Conservation (phyloP, 768 basidiomycete genomes). For the Holtermannia corniformis region DNA sequence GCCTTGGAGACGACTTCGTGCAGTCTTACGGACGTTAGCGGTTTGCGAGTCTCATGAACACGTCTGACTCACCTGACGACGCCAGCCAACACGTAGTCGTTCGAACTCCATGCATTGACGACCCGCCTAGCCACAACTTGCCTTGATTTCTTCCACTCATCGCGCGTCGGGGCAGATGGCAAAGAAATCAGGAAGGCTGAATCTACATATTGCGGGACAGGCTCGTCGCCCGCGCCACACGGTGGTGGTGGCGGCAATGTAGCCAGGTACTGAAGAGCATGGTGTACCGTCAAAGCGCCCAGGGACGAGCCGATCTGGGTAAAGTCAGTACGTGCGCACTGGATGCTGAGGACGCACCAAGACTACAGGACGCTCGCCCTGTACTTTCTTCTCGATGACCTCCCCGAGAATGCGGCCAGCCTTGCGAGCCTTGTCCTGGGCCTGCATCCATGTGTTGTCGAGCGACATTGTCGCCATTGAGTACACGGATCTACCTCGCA, state of each 20-base stretch:
- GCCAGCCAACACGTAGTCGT: conserved; percentile 42
- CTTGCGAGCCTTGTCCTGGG: conserved; percentile 45
- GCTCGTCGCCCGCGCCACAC: conserved; percentile 11
- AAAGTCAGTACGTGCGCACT: not conserved
- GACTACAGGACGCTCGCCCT: conserved; percentile 45
- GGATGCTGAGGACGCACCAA: conserved; percentile 31
- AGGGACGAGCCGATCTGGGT: conserved; percentile 44
- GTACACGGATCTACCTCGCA: conserved; percentile 29
- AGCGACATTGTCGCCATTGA: conserved; percentile 36
- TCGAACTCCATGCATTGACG: conserved; percentile 42
- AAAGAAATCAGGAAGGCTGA: conserved; percentile 45
- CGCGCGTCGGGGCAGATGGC: conserved; percentile 39
- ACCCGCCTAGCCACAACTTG: conserved; percentile 40
- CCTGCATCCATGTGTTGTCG: conserved; percentile 41
- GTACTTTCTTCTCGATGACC: conserved; percentile 45
- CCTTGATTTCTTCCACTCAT: conserved; percentile 42
- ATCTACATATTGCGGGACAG: conserved; percentile 42
- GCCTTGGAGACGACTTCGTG: conserved; percentile 43
- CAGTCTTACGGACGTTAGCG: too few species aligned
- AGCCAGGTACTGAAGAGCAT: conserved; percentile 40
- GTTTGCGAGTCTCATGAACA: not conserved
- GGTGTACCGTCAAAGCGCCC: conserved; percentile 43
- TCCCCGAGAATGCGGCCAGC: conserved; percentile 46
- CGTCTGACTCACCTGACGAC: conserved; percentile 34
- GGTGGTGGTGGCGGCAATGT: conserved; percentile 21